phyloP scores from a whole-genome alignment of 371 early-diverging fungal species.

The Apophysomyces elegans region DNA sequence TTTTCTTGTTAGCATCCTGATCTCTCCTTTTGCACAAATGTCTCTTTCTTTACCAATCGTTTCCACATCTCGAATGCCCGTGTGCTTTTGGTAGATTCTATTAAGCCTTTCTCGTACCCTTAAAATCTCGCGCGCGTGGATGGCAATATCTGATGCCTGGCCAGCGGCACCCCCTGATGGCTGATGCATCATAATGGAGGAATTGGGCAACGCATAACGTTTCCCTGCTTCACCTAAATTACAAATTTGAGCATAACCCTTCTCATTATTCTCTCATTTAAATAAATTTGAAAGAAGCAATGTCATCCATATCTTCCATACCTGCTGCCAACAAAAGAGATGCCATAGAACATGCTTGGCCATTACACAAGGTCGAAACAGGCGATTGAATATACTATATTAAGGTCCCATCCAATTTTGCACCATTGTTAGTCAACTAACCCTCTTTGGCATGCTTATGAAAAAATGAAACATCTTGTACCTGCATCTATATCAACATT shows the following conservation, averaged over 20 bases:
- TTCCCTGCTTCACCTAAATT: conserved; percentile 82
- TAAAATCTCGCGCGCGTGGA: conserved; percentile 96
- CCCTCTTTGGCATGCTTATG: not conserved
- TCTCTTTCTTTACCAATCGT: conserved; percentile 70
- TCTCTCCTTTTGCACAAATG: not conserved
- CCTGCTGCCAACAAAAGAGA: conserved; percentile 91
- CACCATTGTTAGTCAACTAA: not conserved
- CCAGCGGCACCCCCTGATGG: conserved; percentile 97
- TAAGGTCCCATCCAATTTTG: conserved; percentile 1
- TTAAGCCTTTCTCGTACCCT: conserved; percentile 88
- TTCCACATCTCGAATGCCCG: conserved; percentile 77
- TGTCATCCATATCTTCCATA: conserved; percentile 22
- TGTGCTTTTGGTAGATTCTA: conserved; percentile 85
- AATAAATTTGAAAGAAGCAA: not conserved
- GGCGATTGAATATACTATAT: conserved; percentile 89
- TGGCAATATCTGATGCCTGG: conserved; percentile 97
- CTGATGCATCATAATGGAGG: conserved; percentile 97
- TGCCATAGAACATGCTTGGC: conserved; percentile 98
- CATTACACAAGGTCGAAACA: conserved; percentile 93
- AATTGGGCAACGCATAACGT: conserved; percentile 88
- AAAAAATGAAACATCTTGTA: conserved; percentile 14
- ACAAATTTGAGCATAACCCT: not conserved
- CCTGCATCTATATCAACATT: conserved; percentile 49
- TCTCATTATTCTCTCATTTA: too few relatives aligned
- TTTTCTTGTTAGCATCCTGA: not conserved